Evolutionary conservation across 2,329 filamentous ascomycete genomes (phyloP).

Genomic region (Xylaria sp.): DNA sequence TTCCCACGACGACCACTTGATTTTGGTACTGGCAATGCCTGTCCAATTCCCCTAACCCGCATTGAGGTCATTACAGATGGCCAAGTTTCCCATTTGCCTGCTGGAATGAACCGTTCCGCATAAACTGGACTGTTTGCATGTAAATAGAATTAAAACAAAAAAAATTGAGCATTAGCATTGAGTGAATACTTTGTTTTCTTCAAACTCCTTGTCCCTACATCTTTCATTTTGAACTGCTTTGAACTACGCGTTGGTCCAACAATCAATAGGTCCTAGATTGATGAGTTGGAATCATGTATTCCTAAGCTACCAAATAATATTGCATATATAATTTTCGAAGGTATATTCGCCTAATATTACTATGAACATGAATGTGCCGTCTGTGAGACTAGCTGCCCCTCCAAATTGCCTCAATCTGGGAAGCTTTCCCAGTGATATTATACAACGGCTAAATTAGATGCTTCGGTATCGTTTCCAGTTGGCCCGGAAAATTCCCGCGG

Average conservation of each 20-base stretch:
- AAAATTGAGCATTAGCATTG: too few species aligned
- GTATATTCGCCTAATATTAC: neutral
- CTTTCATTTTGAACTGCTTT: neutral
- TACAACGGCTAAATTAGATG: constrained; percentile 23
- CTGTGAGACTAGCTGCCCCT: neutral
- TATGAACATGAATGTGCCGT: neutral
- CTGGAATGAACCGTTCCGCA: neutral
- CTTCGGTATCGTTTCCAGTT: neutral
- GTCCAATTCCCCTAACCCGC: neutral
- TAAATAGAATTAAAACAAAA: too few species aligned
- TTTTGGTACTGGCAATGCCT: neutral
- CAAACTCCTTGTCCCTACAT: neutral
- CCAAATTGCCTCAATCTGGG: neutral
- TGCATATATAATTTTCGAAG: neutral
- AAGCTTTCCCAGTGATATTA: neutral
- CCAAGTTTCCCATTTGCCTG: neutral
- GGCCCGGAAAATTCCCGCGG: neutral
- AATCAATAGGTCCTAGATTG: neutral
- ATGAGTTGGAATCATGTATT: neutral
- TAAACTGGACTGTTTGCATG: too few species aligned
- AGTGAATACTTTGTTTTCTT: neutral
- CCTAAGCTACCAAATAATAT: neutral
- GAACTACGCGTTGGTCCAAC: neutral
- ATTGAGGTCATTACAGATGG: neutral
- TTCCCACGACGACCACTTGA: constrained; percentile 1